Conservation (phyloP, 305 asterid species). For the Fraxinus albicans region DNA sequence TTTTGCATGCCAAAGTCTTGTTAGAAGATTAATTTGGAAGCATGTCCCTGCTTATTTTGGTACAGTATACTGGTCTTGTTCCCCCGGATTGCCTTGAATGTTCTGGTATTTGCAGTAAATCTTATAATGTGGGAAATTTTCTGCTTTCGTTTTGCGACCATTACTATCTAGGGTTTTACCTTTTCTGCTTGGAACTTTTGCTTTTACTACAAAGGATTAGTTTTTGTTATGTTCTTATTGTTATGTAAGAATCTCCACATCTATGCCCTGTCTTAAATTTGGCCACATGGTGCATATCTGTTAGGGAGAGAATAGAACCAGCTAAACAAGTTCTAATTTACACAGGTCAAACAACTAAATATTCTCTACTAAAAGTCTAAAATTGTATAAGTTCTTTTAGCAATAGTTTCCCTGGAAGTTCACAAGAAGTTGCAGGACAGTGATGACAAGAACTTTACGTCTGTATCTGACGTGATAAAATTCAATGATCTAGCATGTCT, state of each 20-base stretch:
- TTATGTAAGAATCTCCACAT: neutral
- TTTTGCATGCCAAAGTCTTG: neutral
- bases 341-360: neutral
- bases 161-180: neutral
- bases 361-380: neutral
- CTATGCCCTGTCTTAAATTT: neutral
- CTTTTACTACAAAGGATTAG: neutral
- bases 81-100: conserved; percentile 8
- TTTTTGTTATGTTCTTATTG: neutral
- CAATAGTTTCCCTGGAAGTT: neutral
- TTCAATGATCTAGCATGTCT: neutral
- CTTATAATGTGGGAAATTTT: conserved; percentile 17
- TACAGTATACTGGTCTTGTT: neutral
- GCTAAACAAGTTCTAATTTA: neutral
- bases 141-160: neutral
- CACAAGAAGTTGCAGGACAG: neutral
- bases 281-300: neutral
- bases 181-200: conserved; percentile 12
- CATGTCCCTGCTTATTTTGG: neutral
- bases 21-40: neutral
- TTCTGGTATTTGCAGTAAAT: neutral
- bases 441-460: neutral
- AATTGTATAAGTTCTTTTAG: neutral
- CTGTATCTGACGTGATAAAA: neutral
- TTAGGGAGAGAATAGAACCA: neutral